phyloP scores from a whole-genome alignment of 2,329 filamentous ascomycete genomes.

The Coniochaeta pulveracea region DNA sequence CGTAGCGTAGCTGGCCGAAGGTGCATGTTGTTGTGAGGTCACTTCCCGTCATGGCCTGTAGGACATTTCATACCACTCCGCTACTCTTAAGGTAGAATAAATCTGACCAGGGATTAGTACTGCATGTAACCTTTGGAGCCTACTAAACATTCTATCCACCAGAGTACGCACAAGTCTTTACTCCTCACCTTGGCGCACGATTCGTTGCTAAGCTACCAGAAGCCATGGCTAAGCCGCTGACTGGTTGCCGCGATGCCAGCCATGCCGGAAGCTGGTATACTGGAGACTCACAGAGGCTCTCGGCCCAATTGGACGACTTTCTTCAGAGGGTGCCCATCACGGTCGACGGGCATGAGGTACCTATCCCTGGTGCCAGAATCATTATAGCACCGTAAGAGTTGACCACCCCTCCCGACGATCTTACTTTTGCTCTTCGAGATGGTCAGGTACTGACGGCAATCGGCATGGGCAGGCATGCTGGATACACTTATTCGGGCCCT shows the following conservation, averaged over 20 bases:
- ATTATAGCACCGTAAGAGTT: constrained; percentile 82
- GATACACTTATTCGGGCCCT: constrained; percentile 82
- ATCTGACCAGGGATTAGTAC: too few relatives aligned
- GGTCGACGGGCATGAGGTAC: constrained; percentile 49
- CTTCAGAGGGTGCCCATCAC: constrained; percentile 58
- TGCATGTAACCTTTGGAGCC: too few relatives aligned
- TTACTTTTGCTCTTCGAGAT: not conserved
- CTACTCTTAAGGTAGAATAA: too few relatives aligned
- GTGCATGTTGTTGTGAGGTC: too few relatives aligned
- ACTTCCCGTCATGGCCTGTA: too few relatives aligned
- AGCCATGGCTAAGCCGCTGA: constrained; percentile 3
- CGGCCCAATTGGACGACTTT: constrained; percentile 60
- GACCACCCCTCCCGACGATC: constrained; percentile 3
- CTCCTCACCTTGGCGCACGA: too few relatives aligned
- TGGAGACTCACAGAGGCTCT: constrained; percentile 45
- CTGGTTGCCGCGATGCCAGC: constrained; percentile 38
- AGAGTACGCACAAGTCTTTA: too few relatives aligned
- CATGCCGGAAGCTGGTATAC: constrained; percentile 90
- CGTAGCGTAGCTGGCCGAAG: too few relatives aligned
- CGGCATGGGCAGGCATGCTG: constrained; percentile 60
- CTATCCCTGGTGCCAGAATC: constrained; percentile 63
- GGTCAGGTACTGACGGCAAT: constrained; percentile 9
- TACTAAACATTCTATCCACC: too few relatives aligned
- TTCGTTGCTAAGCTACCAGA: not conserved
- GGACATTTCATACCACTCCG: too few relatives aligned